Conservation (phyloP, 1,139 yeast species). For the Pichia sp. region DNA sequence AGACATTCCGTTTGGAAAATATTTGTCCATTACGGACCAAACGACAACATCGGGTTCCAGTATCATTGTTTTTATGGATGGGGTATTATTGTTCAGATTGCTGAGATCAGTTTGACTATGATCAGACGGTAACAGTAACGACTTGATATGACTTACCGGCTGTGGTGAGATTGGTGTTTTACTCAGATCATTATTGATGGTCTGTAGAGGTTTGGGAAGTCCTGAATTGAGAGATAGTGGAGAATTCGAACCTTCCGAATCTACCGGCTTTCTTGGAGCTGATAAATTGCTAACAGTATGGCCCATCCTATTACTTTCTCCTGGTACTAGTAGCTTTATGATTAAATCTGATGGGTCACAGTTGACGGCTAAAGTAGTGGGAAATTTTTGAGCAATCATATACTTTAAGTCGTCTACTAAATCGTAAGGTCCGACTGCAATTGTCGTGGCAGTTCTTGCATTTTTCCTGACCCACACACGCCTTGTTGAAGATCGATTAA, state of each 20-base stretch:
- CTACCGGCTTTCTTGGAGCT: background rate
- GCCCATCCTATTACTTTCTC: too few species aligned
- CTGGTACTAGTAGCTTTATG: constrained; percentile 30
- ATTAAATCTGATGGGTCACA: constrained; percentile 66
- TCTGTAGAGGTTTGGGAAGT: constrained; percentile 2
- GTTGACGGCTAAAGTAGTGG: constrained; percentile 53
- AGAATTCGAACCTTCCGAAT: constrained; percentile 4
- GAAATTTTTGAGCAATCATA: constrained; percentile 52
- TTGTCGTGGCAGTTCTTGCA: constrained; percentile 59
- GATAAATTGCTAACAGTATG: too few species aligned
- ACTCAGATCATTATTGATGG: constrained; percentile 4
- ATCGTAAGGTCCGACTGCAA: constrained; percentile 45
- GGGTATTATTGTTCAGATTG: background rate
- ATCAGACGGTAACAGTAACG: constrained; percentile 4
- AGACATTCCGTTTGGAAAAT: constrained; percentile 61
- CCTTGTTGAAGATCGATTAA: constrained; percentile 7
- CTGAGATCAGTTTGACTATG: background rate
- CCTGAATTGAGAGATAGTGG: background rate
- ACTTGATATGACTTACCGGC: constrained; percentile 12
- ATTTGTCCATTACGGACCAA: constrained; percentile 48
- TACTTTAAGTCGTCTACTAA: constrained; percentile 69
- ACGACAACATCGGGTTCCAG: constrained; percentile 62
- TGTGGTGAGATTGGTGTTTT: constrained; percentile 10
- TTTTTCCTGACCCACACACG: constrained; percentile 63
- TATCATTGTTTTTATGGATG: constrained; percentile 12